phyloP scores from a whole-genome alignment of 805 yeast species.

The Yamadazyma ubonensis region DNA sequence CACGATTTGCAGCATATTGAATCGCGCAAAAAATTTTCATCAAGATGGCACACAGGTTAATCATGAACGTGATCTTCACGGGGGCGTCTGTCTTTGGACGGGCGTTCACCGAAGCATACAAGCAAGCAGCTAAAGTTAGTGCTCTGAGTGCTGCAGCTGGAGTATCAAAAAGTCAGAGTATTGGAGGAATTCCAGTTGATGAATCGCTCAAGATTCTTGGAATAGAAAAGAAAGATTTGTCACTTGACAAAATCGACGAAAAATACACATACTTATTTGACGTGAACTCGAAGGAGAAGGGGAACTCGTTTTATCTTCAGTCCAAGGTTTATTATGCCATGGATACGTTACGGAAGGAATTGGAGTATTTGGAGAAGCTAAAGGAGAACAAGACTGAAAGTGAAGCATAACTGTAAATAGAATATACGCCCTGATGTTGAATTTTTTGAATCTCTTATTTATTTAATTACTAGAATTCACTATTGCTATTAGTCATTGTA shows the following conservation, averaged over 20 bases:
- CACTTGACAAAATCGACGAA: conserved; percentile 57
- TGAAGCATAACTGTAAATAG: conserved; percentile 2
- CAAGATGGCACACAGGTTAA: conserved; percentile 80
- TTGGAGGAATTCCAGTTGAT: conserved; percentile 77
- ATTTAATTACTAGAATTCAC: no score
- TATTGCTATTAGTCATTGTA: neutral
- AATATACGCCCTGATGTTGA: neutral
- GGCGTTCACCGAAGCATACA: conserved; percentile 96
- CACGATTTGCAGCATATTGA: no score
- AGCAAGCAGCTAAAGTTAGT: conserved; percentile 94
- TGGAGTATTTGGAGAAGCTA: conserved; percentile 54
- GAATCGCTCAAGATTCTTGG: conserved; percentile 92
- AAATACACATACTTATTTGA: conserved; percentile 82
- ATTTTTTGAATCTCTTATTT: no score
- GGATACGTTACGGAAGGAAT: conserved; percentile 82
- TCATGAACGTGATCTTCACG: conserved; percentile 85
- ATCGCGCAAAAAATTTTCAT: conserved; percentile 9
- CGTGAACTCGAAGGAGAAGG: conserved; percentile 88
- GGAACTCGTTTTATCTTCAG: conserved; percentile 93
- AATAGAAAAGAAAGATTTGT: conserved; percentile 57
- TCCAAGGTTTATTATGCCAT: conserved; percentile 92
- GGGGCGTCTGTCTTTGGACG: conserved; percentile 95
- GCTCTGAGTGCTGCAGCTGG: conserved; percentile 56
- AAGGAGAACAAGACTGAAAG: conserved; percentile 17
- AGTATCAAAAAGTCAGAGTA: conserved; percentile 50